Percentiles rank a stretch among this genome's conserved stretches.
Conservation (phyloP, 2,329 filamentous ascomycete genomes). For the Penicillium sp. region DNA sequence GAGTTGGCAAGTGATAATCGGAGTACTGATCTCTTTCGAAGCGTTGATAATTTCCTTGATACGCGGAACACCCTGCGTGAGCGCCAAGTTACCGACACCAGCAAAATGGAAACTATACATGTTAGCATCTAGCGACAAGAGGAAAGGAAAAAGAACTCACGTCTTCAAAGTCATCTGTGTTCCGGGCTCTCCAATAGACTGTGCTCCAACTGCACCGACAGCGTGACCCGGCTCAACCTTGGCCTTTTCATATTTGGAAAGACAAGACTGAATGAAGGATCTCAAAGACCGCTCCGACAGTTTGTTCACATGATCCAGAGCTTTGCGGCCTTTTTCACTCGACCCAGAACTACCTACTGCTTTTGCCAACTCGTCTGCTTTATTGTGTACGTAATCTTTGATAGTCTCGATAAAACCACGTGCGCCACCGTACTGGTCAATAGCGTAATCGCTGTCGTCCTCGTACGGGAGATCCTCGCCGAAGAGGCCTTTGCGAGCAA, state of each 20-base stretch:
- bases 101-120: constrained; percentile 68
- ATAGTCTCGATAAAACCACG: constrained; percentile 79
- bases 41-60: constrained; percentile 99
- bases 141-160: constrained; percentile 47
- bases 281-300: constrained; percentile 70
- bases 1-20: constrained; percentile 83
- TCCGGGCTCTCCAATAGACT: constrained; percentile 96
- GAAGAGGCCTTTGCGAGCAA: constrained; percentile 59
- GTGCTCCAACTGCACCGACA: constrained; percentile 91
- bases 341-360: constrained; percentile 29
- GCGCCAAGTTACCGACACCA: constrained; percentile 98
- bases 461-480: constrained; percentile 63
- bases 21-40: constrained; percentile 87
- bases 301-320: constrained; percentile 71
- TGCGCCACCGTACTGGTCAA: constrained; percentile 77
- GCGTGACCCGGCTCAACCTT: constrained; percentile 93
- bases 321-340: constrained; percentile 29
- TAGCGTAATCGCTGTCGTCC: constrained; percentile 62
- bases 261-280: constrained; percentile 74
- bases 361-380: constrained; percentile 56
- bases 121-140: not conserved
- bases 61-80: constrained; percentile 97
- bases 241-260: constrained; percentile 86
- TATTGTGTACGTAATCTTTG: constrained; percentile 63
- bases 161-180: constrained; percentile 99